These are phyloP conservation scores for Tardiomyces depauwii DNA, from an alignment of 1,139 yeast species.

Conservation along the genomic window DNA sequence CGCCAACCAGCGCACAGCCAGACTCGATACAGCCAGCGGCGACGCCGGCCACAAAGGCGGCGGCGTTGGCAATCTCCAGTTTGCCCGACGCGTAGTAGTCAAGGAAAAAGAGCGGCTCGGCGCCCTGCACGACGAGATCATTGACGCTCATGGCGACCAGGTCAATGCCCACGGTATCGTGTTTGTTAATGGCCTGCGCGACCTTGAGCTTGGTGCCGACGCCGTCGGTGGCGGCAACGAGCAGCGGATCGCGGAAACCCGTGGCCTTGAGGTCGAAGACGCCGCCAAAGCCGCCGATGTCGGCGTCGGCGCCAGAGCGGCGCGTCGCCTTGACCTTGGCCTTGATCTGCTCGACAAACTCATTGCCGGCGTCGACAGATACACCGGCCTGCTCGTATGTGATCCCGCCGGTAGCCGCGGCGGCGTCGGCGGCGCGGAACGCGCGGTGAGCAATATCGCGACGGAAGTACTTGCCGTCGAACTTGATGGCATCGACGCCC, in stretches of 20 bases:
- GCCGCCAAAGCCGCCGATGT: constrained; percentile 98
- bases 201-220: constrained; percentile 95
- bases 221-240: constrained; percentile 98
- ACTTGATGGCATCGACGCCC: constrained; percentile 69
- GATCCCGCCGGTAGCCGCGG: constrained; percentile 29
- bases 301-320: constrained; percentile 95
- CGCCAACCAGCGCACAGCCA: constrained; percentile 97
- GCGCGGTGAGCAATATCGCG: constrained; percentile 95
- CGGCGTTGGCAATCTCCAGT: constrained; percentile 72
- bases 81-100: constrained; percentile 97
- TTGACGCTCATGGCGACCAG: constrained; percentile 98
- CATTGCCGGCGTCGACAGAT: constrained; percentile 90
- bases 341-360: constrained; percentile 82
- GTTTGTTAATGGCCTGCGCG: constrained; percentile 83
- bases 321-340: constrained; percentile 87
- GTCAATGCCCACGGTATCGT: constrained; percentile 95
- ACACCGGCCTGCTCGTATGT: constrained; percentile 96
- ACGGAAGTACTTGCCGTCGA: constrained; percentile 71
- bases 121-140: constrained; percentile 97
- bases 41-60: constrained; percentile 87
- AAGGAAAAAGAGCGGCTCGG: constrained; percentile 90
- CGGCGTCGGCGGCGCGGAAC: constrained; percentile 43
- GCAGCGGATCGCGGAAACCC: constrained; percentile 68
- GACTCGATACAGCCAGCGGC: constrained; percentile 93
- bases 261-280: constrained; percentile 82